These are phyloP conservation scores for Mrakia hoshinonis DNA, from an alignment of 768 basidiomycete genomes.

Conservation along the genomic window DNA sequence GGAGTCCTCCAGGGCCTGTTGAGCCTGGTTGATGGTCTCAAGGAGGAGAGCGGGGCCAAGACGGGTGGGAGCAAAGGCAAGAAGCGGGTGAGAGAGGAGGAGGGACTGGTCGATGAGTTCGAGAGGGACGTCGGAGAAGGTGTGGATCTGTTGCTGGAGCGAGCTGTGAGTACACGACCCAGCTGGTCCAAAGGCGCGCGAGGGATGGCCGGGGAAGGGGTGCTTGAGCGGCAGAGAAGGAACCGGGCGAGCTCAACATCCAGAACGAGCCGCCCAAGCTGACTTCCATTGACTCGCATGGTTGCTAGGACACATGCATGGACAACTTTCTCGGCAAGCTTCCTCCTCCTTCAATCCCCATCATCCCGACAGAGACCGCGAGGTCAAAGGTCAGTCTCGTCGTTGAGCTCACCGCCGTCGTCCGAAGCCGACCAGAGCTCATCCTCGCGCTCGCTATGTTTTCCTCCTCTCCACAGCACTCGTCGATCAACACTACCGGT, in stretches of 20 bases:
- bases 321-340: conserved; percentile 63
- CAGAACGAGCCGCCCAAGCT: conserved; percentile 8
- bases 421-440: conserved; percentile 35
- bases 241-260: background rate
- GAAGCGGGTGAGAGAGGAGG: conserved; percentile 49
- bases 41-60: conserved; percentile 13
- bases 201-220: too few relatives aligned
- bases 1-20: conserved; percentile 59
- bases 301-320: conserved; percentile 64
- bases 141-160: conserved; percentile 76
- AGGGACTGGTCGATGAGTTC: conserved; percentile 78
- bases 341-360: conserved; percentile 25
- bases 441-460: background rate
- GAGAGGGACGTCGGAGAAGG: conserved; percentile 62
- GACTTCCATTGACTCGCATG: background rate
- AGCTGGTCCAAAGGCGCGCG: background rate
- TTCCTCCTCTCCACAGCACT: background rate
- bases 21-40: conserved; percentile 42
- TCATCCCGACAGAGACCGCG: conserved; percentile 26
- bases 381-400: conserved; percentile 38
- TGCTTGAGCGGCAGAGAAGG: background rate
- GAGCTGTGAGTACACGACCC: conserved; percentile 51
- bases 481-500: background rate
- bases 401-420: background rate
- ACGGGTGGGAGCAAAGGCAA: conserved; percentile 37